Evolutionary conservation across 108 stramenopile genomes (phyloP).

Genomic region (Fragilaria radians): DNA sequence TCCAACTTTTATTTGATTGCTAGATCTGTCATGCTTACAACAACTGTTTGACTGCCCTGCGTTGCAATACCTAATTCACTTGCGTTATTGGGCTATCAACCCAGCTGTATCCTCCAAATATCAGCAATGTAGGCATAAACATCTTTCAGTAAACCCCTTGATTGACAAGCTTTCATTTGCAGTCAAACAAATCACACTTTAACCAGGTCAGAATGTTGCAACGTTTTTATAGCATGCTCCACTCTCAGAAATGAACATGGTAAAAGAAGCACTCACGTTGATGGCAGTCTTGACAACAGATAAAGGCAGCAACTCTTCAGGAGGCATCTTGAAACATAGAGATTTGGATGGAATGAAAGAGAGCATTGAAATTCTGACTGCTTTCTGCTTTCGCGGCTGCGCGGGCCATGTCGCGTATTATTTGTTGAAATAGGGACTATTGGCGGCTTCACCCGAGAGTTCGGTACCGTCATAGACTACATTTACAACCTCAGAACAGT

Average conservation of each 20-base stretch:
- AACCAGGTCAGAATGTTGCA: slow-evolving; percentile 95
- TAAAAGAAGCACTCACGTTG: slow-evolving; percentile 87
- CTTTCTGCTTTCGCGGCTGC: slow-evolving; percentile 93
- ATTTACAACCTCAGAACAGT: slow-evolving; percentile 98
- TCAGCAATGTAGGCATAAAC: slow-evolving; percentile 47
- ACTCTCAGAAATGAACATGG: slow-evolving; percentile 91
- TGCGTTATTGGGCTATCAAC: slow-evolving; percentile 48
- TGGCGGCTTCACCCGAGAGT: slow-evolving; percentile 94
- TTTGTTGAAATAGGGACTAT: slow-evolving; percentile 63
- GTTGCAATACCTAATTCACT: slow-evolving; percentile 56
- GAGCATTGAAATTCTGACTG: slow-evolving; percentile 55
- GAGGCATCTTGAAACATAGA: slow-evolving; percentile 43
- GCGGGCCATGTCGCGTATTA: slow-evolving; percentile 73
- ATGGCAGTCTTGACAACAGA: slow-evolving; percentile 97
- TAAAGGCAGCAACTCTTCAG: slow-evolving; percentile 87
- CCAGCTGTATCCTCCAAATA: slow-evolving; percentile 67
- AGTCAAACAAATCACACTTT: slow-evolving; percentile 89
- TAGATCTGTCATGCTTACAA: too few relatives aligned
- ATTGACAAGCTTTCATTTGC: slow-evolving; percentile 74
- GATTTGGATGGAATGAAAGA: slow-evolving; percentile 77
- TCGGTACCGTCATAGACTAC: slow-evolving; percentile 98
- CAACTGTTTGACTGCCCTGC: slow-evolving; percentile 83
- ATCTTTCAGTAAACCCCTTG: slow-evolving; percentile 72
- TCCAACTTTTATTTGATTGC: too few relatives aligned
- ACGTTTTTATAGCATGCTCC: slow-evolving; percentile 92